phyloP scores from a whole-genome alignment of 345 rosid genomes.

The Euphorbia lathyris region DNA sequence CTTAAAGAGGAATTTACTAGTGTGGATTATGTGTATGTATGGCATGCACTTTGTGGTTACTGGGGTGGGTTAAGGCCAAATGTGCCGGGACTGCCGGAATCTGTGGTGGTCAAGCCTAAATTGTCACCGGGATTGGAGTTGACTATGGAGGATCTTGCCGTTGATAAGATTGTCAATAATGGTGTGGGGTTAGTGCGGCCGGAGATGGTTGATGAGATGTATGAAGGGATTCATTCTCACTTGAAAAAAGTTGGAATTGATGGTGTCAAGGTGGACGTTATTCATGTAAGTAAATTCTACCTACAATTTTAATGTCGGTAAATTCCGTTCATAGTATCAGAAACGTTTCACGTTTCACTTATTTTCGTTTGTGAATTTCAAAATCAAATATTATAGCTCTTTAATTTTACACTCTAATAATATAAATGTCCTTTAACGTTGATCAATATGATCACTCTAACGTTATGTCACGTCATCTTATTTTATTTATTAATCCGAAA shows the following conservation, averaged over 20 bases:
- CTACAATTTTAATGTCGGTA: too few relatives aligned
- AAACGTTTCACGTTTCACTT: too few relatives aligned
- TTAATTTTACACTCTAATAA: too few relatives aligned
- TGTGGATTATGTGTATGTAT: conserved; percentile 79
- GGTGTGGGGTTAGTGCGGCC: conserved; percentile 79
- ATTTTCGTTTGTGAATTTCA: too few relatives aligned
- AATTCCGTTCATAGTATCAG: too few relatives aligned
- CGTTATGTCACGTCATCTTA: too few relatives aligned
- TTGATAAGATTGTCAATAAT: conserved; percentile 70
- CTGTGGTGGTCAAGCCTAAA: conserved; percentile 43
- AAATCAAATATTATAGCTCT: too few relatives aligned
- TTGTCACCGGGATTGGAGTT: conserved; percentile 67
- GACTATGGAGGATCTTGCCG: conserved; percentile 92
- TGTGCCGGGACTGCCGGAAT: conserved; percentile 58
- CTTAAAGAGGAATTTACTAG: conserved; percentile 67
- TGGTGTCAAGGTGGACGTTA: conserved; percentile 99
- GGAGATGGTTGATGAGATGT: conserved; percentile 59
- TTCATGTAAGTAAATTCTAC: conserved; percentile 58
- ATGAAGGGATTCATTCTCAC: conserved; percentile 82
- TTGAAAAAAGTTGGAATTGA: conserved; percentile 66
- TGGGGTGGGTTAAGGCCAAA: conserved; percentile 93
- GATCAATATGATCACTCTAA: too few relatives aligned
- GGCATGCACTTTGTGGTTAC: conserved; percentile 97
- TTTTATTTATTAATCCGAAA: not conserved
- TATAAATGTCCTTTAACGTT: too few relatives aligned